Evolutionary conservation across 257 asterid species (phyloP).

Genomic region (Coffea eugenioides): DNA sequence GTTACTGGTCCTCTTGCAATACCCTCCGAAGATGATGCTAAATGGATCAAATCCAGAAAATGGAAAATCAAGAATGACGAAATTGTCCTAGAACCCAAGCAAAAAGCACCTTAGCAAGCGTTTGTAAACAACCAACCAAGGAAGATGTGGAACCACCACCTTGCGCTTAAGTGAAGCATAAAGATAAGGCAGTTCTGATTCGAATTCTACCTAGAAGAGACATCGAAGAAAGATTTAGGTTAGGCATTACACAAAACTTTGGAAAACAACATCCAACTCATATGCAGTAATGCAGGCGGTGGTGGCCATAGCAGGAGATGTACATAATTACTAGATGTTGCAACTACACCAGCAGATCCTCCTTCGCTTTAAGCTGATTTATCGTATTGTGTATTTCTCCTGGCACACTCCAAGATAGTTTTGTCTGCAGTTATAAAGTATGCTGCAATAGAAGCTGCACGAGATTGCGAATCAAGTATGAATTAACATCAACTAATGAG

Average conservation of each 20-base stretch:
- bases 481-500: background rate
- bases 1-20: background rate
- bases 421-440: conserved; percentile 87
- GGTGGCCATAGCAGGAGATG: background rate
- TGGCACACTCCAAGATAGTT: conserved; percentile 71
- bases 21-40: background rate
- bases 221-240: background rate
- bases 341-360: background rate
- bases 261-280: background rate
- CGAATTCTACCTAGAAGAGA: background rate
- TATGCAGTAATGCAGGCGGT: background rate
- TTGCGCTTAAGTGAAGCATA: background rate
- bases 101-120: background rate
- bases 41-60: background rate
- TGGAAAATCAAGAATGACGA: too few relatives aligned
- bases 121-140: background rate
- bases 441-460: conserved; percentile 76
- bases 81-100: background rate
- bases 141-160: background rate
- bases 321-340: background rate
- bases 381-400: conserved; percentile 60
- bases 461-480: conserved; percentile 4
- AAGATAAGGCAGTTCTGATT: background rate
- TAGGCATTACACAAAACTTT: background rate
- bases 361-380: conserved; percentile 26